Conservation (phyloP, 805 yeast species). For the Wickerhamomyces rabaulensis region DNA sequence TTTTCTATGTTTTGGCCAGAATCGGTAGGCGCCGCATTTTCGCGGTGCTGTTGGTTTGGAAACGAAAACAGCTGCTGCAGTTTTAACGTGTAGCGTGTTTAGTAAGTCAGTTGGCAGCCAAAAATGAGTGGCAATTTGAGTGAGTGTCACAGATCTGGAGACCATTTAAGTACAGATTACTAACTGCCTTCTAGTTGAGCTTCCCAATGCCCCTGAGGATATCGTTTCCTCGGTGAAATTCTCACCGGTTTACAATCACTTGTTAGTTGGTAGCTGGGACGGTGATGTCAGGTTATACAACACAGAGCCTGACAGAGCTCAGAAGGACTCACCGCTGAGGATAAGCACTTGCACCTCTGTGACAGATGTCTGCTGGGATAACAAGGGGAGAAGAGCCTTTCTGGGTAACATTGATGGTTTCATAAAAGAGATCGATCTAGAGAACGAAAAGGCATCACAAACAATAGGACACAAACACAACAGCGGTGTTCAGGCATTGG, state of each 20-base stretch:
- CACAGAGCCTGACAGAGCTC: slow-evolving; percentile 24
- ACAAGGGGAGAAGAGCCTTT: slow-evolving; percentile 26
- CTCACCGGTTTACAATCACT: slow-evolving; percentile 30
- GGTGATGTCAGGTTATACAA: slow-evolving; percentile 41
- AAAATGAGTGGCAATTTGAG: background rate
- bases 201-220: slow-evolving; percentile 29
- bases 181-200: slow-evolving; percentile 7
- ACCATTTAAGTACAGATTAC: background rate
- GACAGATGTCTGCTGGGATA: slow-evolving; percentile 19
- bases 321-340: slow-evolving; percentile 23
- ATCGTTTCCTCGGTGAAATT: slow-evolving; percentile 38
- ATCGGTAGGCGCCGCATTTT: background rate
- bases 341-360: slow-evolving; percentile 13
- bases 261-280: slow-evolving; percentile 58
- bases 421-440: slow-evolving; percentile 47
- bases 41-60: background rate
- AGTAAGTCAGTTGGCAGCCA: too few species aligned
- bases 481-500: slow-evolving; percentile 35
- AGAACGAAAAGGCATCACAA: slow-evolving; percentile 29
- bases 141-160: background rate
- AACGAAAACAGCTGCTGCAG: too few species aligned
- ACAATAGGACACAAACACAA: slow-evolving; percentile 29
- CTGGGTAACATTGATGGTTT: slow-evolving; percentile 52
- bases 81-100: too few species aligned
- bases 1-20: too few species aligned